A percentile compares a stretch with the other conserved stretches of the same genome.
Evolutionary conservation across 768 basidiomycete genomes (phyloP).

Genomic region (Xerocomus potaroensis): DNA sequence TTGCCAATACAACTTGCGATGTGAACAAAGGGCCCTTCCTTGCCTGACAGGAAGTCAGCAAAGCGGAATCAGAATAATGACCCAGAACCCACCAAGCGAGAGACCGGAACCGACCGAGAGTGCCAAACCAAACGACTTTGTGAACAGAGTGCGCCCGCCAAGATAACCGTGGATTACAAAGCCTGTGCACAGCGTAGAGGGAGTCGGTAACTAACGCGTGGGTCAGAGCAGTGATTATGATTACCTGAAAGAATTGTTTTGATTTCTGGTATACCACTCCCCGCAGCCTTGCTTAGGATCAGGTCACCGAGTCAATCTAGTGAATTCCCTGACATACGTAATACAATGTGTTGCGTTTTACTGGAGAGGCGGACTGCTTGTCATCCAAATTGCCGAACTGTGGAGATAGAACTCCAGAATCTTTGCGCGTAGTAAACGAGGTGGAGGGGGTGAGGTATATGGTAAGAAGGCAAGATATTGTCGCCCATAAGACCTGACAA

Average conservation of each 20-base stretch:
- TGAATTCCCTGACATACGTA: slow-evolving; percentile 56
- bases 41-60: slow-evolving; percentile 35
- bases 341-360: slow-evolving; percentile 70
- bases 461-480: slow-evolving; percentile 73
- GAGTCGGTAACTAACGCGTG: slow-evolving; percentile 10
- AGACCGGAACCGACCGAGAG: slow-evolving; percentile 91
- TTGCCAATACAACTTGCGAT: slow-evolving; percentile 93
- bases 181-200: slow-evolving; percentile 39
- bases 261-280: slow-evolving; percentile 95
- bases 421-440: slow-evolving; percentile 84
- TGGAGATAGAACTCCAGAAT: slow-evolving; percentile 65
- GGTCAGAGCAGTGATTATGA: slow-evolving; percentile 16
- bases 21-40: slow-evolving; percentile 83
- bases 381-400: slow-evolving; percentile 36
- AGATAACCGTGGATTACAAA: slow-evolving; percentile 98
- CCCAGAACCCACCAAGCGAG: slow-evolving; percentile 54
- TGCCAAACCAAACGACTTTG: slow-evolving; percentile 85
- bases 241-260: slow-evolving; percentile 88
- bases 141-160: slow-evolving; percentile 83
- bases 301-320: slow-evolving; percentile 4
- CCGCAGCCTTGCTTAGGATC: slow-evolving; percentile 64
- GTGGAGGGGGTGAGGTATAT: slow-evolving; percentile 85
- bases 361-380: slow-evolving; percentile 23
- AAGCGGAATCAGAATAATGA: slow-evolving; percentile 4
- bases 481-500: slow-evolving; percentile 65